Percentiles rank a stretch among this genome's conserved stretches.
phyloP scores from a whole-genome alignment of 1,284 basidiomycete species.

The Leccinum proximum region DNA sequence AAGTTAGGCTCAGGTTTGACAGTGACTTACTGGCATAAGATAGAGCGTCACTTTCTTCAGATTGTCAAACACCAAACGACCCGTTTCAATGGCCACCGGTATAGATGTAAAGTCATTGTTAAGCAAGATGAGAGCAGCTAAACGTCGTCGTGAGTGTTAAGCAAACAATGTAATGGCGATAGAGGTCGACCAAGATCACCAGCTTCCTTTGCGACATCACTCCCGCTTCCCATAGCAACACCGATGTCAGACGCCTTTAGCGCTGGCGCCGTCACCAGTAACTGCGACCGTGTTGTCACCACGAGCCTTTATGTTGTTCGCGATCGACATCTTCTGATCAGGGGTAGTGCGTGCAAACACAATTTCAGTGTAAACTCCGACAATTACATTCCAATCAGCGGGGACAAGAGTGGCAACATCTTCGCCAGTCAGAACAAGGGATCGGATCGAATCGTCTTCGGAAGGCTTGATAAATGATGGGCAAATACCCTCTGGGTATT shows the following conservation, averaged over 20 bases:
- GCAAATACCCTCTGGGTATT: constrained; percentile 15
- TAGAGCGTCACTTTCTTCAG: constrained; percentile 45
- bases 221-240: constrained; percentile 84
- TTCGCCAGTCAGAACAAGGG: constrained; percentile 43
- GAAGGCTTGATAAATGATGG: constrained; percentile 28
- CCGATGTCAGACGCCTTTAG: constrained; percentile 85
- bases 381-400: constrained; percentile 44
- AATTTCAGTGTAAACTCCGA: constrained; percentile 50
- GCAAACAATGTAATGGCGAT: neutral
- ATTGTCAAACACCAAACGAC: constrained; percentile 59
- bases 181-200: constrained; percentile 19
- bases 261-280: constrained; percentile 50
- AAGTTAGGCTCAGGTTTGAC: constrained; percentile 16
- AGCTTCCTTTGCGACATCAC: constrained; percentile 76
- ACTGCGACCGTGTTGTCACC: constrained; percentile 51
- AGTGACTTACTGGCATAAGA: constrained; percentile 36
- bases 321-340: constrained; percentile 58
- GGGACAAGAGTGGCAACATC: constrained; percentile 43
- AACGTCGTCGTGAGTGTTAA: neutral
- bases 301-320: constrained; percentile 48
- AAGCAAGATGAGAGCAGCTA: constrained; percentile 32
- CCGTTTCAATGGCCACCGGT: constrained; percentile 39
- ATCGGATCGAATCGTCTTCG: constrained; percentile 28
- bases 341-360: too few relatives aligned
- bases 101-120: constrained; percentile 38